Evolutionary conservation across 208 protist genomes (phyloP).

Genomic region (Leishmania major): DNA sequence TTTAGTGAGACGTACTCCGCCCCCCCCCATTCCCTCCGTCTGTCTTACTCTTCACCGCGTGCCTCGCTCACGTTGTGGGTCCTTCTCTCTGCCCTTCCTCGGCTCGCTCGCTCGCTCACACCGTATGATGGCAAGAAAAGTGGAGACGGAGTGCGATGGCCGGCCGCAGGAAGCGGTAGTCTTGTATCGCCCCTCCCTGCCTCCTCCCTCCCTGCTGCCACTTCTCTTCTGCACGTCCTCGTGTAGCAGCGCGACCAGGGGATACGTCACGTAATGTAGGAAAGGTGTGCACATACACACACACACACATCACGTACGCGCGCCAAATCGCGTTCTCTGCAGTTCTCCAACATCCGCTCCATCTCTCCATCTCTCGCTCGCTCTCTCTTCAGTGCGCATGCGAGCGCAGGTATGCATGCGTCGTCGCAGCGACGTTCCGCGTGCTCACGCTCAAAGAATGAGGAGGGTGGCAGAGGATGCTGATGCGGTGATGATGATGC

Average conservation of each 20-base stretch:
- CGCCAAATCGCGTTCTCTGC: neutral
- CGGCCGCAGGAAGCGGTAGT: neutral
- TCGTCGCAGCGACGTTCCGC: neutral
- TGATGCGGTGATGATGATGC: neutral
- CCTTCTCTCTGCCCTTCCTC: constrained; percentile 14
- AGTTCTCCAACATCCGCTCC: neutral
- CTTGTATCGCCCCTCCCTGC: no score
- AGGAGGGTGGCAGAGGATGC: neutral
- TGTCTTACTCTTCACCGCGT: neutral
- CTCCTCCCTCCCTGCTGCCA: neutral
- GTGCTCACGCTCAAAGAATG: neutral
- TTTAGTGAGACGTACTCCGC: neutral
- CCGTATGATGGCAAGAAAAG: neutral
- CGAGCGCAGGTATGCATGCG: neutral
- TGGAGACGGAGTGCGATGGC: neutral
- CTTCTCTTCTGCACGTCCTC: neutral
- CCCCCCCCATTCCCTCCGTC: neutral
- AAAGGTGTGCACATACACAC: neutral
- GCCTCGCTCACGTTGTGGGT: neutral
- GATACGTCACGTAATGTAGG: neutral
- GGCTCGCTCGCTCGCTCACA: neutral
- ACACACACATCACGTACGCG: neutral
- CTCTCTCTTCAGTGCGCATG: neutral
- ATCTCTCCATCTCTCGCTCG: neutral
- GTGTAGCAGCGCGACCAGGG: neutral